A percentile compares a stretch with the other conserved stretches of the same genome.
These are phyloP conservation scores for Eremochloa ophiuroides DNA, from an alignment of 176 grass and related monocot genomes.

Conservation along the genomic window DNA sequence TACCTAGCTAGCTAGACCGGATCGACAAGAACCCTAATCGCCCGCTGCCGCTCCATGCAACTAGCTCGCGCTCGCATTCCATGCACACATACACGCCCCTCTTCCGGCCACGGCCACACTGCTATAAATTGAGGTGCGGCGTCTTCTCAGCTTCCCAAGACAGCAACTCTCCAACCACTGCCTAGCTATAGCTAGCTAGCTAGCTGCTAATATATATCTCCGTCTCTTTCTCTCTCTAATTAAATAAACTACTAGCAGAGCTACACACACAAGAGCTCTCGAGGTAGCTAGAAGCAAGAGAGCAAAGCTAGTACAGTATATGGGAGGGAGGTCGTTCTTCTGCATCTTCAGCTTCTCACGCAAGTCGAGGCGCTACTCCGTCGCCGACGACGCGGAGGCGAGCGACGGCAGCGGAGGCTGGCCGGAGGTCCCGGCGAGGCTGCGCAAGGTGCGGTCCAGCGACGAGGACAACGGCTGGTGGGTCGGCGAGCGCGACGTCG, in stretches of 20 bases:
- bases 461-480: conserved; percentile 66
- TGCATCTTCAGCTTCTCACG: conserved; percentile 77
- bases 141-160: conserved; percentile 40
- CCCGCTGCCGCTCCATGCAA: background rate
- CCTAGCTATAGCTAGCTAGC: background rate
- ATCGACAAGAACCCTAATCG: background rate
- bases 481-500: conserved; percentile 65
- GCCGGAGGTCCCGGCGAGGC: conserved; percentile 28
- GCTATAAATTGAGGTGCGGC: conserved; percentile 46
- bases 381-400: conserved; percentile 22
- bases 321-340: conserved; percentile 67
- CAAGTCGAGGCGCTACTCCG: conserved; percentile 47
- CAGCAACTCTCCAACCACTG: conserved; percentile 37
- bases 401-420: conserved; percentile 10
- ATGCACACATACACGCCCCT: background rate
- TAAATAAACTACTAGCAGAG: background rate
- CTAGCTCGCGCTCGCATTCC: background rate
- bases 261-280: background rate
- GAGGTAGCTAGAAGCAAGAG: no score
- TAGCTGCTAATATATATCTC: background rate
- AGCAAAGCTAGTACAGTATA: conserved; percentile 21
- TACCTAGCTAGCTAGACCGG: background rate
- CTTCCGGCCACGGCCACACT: background rate
- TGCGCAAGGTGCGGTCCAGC: conserved; percentile 57
- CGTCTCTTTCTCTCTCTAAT: background rate